Percentiles rank a stretch among this genome's conserved stretches.
Evolutionary conservation across 768 basidiomycete genomes (phyloP).

Genomic region (Mycena filopes): DNA sequence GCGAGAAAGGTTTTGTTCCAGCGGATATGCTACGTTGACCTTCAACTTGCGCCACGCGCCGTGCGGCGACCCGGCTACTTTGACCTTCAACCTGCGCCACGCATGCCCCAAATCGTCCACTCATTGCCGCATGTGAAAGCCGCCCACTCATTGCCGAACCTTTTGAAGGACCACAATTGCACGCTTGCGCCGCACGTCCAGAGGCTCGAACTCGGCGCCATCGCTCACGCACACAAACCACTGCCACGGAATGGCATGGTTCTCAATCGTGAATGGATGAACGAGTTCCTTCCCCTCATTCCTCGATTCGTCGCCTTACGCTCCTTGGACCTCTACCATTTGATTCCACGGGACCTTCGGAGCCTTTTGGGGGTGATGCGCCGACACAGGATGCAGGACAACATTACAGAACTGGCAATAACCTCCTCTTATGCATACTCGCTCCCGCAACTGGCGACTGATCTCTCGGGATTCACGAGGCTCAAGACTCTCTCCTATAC

Average conservation of each 20-base stretch:
- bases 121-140: background rate
- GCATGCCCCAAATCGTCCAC: too few relatives aligned
- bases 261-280: background rate
- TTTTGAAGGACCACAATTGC: conserved; percentile 6
- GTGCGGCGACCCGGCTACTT: too few relatives aligned
- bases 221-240: too few relatives aligned
- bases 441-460: background rate
- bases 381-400: background rate
- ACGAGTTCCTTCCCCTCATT: background rate
- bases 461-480: background rate
- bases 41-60: too few relatives aligned
- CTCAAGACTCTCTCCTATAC: background rate
- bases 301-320: conserved; percentile 5
- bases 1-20: conserved; percentile 1
- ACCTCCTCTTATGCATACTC: too few relatives aligned
- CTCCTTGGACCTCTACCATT: background rate
- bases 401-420: conserved; percentile 2
- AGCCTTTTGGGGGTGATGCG: background rate
- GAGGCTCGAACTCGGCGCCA: background rate
- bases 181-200: conserved; percentile 7
- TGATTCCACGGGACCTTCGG: background rate
- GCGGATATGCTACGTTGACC: background rate
- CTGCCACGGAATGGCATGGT: conserved; percentile 2
- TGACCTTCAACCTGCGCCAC: too few relatives aligned
- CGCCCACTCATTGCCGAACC: background rate